Base-by-base conservation (phyloP, 345 rosid species). In the Syzygium aromaticum region DNA sequence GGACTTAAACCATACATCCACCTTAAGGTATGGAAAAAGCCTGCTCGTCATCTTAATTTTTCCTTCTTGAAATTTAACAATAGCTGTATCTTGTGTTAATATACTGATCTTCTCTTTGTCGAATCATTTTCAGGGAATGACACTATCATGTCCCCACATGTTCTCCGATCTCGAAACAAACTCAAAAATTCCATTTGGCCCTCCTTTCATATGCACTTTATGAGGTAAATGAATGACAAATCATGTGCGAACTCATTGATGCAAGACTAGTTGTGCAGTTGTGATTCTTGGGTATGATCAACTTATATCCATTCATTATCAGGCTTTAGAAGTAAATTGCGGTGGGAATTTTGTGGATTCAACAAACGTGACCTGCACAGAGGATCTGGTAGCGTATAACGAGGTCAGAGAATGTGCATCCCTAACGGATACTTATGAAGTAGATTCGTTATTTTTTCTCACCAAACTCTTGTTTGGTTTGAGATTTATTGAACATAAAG, bases 321-420 rank as follows among this genome's bases (percentile, higher is more conserved):
- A 89, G 90, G 46, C 87, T 3, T 88, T 82, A 5, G 54, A 46
- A 28, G 46, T 6, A 8, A 43, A 28, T 28, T 87, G 90, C 52
- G 64, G 54, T 19, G 89, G 86, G 1, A 11, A 86, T 15, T 89
- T 85, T 59, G 90, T 52, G 21, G 86, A 87, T 59, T 51, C 87
- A 22, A 43, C 87, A n/a, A 87, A 87, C 11, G 53, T 84, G 21
- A 87, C 52, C 63, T 89, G 90, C 53, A 43, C 54, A 2, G 88
- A 87, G 77, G 51, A 87, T 59, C 85, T 87, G 84, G 85, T 77
- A 28, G 85, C 78, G 2, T 52, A 82, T 7, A 23, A 25, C 3
- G 49, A 87, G 88, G 88, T 87, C 52, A 21, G 77, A 54, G 23
- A 46, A 54, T 78, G 86, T 49, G 30, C 28, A 83, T 53, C n/a